phyloP scores from a whole-genome alignment of 257 asterid species.

The Nicotiana undulata region DNA sequence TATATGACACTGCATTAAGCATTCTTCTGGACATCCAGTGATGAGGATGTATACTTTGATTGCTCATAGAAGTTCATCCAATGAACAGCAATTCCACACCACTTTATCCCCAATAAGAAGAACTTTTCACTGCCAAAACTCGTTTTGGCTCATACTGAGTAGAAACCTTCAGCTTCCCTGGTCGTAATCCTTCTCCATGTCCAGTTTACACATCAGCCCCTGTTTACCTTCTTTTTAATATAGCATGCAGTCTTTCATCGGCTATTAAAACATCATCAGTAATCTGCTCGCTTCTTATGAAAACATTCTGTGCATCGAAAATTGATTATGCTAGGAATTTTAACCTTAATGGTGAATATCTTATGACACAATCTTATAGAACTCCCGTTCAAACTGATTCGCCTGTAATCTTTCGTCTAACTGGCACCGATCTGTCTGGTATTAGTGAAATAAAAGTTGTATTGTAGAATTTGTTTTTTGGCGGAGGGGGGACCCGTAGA shows the following conservation, averaged over 20 bases:
- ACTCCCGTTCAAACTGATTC: neutral
- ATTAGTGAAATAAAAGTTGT: neutral
- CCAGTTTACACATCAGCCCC: neutral
- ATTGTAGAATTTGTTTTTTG: neutral
- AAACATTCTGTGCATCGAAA: neutral
- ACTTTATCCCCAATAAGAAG: too few relatives aligned
- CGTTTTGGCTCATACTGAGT: neutral
- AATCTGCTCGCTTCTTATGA: neutral
- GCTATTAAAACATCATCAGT: neutral
- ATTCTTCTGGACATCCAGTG: neutral
- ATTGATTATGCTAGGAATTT: neutral
- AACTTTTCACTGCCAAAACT: neutral
- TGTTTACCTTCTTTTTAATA: neutral
- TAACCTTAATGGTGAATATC: neutral
- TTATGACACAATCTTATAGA: neutral
- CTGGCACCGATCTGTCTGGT: neutral
- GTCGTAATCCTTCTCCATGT: neutral
- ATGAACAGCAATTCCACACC: neutral
- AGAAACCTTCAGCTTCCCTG: neutral
- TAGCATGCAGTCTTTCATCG: neutral
- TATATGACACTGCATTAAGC: neutral
- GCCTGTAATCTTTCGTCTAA: neutral
- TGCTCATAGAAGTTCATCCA: neutral
- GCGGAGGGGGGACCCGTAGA: too few relatives aligned
- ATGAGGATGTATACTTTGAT: neutral